These are phyloP conservation scores for Botrytis fabae DNA, from an alignment of 2,329 filamentous ascomycete species.

Conservation along the genomic window DNA sequence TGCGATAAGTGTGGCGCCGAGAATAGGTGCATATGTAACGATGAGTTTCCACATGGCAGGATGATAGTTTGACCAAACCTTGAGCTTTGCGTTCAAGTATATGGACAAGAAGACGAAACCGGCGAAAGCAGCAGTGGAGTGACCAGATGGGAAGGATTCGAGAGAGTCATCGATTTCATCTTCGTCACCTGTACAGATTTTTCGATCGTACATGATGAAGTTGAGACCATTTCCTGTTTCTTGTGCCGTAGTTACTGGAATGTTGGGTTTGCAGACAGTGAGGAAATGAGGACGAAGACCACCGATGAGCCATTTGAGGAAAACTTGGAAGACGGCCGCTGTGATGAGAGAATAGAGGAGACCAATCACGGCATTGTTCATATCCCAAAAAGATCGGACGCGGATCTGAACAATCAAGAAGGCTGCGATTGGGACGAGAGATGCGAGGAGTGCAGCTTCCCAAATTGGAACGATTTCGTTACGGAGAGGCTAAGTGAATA, in stretches of 20 bases:
- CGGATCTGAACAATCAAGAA: slow-evolving; percentile 68
- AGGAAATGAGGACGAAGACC: slow-evolving; percentile 73
- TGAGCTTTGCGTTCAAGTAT: slow-evolving; percentile 78
- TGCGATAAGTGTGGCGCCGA: slow-evolving; percentile 67
- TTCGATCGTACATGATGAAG: slow-evolving; percentile 66
- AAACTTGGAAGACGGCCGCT: slow-evolving; percentile 71
- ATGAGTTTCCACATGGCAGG: slow-evolving; percentile 73
- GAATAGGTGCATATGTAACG: slow-evolving; percentile 62
- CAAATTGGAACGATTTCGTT: slow-evolving; percentile 72
- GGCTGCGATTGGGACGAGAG: slow-evolving; percentile 63
- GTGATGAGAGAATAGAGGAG: slow-evolving; percentile 69
- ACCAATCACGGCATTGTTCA: slow-evolving; percentile 70
- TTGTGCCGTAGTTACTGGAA: slow-evolving; percentile 45
- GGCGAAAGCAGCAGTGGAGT: slow-evolving; percentile 71
- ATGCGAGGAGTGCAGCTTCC: slow-evolving; percentile 65
- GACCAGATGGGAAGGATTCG: slow-evolving; percentile 71
- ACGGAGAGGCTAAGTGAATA: slow-evolving; percentile 49
- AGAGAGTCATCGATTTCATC: slow-evolving; percentile 67
- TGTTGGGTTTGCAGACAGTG: slow-evolving; percentile 64
- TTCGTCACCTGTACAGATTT: slow-evolving; percentile 67
- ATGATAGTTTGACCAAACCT: slow-evolving; percentile 72
- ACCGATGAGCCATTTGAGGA: slow-evolving; percentile 74
- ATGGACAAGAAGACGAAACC: slow-evolving; percentile 70
- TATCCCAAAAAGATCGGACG: slow-evolving; percentile 66
- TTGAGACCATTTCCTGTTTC: slow-evolving; percentile 53